Conservation (phyloP, 441 rosid species). For the Adansonia grandidieri region DNA sequence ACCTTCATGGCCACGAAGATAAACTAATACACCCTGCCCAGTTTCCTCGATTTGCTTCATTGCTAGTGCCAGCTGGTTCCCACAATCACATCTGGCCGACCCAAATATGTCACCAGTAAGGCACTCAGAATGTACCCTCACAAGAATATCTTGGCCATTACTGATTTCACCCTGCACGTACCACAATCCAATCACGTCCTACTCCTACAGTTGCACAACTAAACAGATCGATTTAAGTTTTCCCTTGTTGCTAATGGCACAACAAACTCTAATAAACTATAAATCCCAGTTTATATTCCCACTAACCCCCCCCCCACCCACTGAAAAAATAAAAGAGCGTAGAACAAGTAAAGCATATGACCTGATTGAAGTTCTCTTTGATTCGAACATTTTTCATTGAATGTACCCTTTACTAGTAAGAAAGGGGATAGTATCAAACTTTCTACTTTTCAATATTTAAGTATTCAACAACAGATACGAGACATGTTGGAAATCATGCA, state of each 20-base stretch:
- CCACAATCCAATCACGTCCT: constrained; percentile 20
- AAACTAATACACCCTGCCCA: constrained; percentile 62
- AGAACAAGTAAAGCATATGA: no score
- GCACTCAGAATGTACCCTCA: constrained; percentile 72
- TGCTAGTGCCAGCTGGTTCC: constrained; percentile 61
- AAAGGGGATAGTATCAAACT: no score
- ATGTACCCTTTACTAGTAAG: no score
- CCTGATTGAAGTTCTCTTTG: no score
- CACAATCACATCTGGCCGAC: constrained; percentile 56
- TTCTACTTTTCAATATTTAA: no score
- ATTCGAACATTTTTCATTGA: no score
- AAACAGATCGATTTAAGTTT: not conserved
- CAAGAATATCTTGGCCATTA: constrained; percentile 62
- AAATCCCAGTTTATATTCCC: no score
- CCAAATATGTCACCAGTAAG: constrained; percentile 72
- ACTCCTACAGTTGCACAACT: not conserved
- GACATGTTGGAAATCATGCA: no score
- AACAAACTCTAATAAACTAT: not conserved
- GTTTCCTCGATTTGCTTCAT: constrained; percentile 61
- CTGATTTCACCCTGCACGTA: constrained; percentile 52
- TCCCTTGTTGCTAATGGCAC: not conserved
- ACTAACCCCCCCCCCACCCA: no score
- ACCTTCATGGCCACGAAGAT: constrained; percentile 71
- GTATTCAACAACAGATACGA: no score
- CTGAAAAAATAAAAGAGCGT: no score